A percentile compares a stretch with the other conserved stretches of the same genome.
phyloP scores from a whole-genome alignment of 306 rosid species.

The Castanopsis chinensis region DNA sequence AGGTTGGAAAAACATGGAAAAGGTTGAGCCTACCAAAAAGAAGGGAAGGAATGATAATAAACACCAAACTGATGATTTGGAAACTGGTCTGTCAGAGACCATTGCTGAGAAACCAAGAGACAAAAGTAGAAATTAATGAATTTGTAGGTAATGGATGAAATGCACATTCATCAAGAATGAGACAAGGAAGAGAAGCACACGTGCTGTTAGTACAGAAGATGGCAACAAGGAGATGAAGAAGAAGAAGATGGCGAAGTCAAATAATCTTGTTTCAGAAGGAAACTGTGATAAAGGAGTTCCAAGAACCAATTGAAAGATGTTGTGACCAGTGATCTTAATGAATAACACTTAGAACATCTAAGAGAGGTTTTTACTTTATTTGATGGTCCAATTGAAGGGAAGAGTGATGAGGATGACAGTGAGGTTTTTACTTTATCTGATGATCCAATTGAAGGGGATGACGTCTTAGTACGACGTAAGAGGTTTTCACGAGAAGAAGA shows the following conservation, averaged over 20 bases:
- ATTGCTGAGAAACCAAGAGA: neutral
- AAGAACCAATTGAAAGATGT: no score
- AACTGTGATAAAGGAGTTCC: no score
- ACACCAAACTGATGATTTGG: neutral
- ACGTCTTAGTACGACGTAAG: no score
- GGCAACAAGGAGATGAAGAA: conserved; percentile 21
- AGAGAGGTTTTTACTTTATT: no score
- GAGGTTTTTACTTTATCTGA: no score
- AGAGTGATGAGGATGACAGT: no score
- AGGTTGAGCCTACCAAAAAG: neutral
- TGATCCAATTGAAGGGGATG: no score
- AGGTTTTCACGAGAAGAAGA: no score
- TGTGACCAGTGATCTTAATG: no score
- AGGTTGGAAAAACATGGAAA: conserved; percentile 8
- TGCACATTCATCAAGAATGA: neutral
- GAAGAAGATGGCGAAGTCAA: conserved; percentile 20
- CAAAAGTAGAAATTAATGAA: neutral
- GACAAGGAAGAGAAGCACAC: neutral
- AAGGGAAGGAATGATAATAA: conserved; percentile 20
- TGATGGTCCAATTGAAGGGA: no score
- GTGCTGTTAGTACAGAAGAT: conserved; percentile 1
- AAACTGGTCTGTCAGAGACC: conserved; percentile 9
- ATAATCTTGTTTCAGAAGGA: no score
- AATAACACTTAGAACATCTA: no score
- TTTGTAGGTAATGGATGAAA: neutral